phyloP scores from a whole-genome alignment of 306 rosid species.

The Prinsepia uniflora region DNA sequence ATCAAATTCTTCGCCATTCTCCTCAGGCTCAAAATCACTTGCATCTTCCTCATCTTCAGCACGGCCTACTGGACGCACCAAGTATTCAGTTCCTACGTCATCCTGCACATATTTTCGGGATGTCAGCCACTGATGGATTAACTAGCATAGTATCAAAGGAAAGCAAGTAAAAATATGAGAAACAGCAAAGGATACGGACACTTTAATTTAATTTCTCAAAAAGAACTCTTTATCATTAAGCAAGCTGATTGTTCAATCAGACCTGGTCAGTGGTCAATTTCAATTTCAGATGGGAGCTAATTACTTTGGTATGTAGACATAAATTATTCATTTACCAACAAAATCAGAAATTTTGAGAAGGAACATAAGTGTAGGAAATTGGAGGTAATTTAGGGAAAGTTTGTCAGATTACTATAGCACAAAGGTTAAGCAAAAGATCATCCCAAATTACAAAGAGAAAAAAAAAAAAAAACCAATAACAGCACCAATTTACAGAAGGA shows the following conservation, averaged over 20 bases:
- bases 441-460: neutral
- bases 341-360: neutral
- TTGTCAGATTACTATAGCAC: neutral
- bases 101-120: constrained; percentile 27
- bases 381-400: neutral
- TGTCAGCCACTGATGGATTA: neutral
- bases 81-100: constrained; percentile 83
- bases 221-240: too few species aligned
- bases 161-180: neutral
- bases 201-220: too few species aligned
- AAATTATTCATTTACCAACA: neutral
- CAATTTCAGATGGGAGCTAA: neutral
- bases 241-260: neutral
- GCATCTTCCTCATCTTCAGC: constrained; percentile 93
- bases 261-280: neutral
- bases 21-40: constrained; percentile 79
- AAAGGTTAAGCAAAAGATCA: neutral
- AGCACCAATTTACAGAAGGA: neutral
- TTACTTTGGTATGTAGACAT: too few species aligned
- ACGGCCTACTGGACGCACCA: constrained; percentile 64
- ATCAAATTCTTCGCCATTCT: constrained; percentile 52
- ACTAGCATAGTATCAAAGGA: neutral
- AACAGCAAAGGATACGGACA: too few species aligned
- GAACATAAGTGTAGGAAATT: neutral
- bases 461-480: neutral